Conservation (phyloP, 2,329 filamentous ascomycete genomes). For the Fusarium sororula region DNA sequence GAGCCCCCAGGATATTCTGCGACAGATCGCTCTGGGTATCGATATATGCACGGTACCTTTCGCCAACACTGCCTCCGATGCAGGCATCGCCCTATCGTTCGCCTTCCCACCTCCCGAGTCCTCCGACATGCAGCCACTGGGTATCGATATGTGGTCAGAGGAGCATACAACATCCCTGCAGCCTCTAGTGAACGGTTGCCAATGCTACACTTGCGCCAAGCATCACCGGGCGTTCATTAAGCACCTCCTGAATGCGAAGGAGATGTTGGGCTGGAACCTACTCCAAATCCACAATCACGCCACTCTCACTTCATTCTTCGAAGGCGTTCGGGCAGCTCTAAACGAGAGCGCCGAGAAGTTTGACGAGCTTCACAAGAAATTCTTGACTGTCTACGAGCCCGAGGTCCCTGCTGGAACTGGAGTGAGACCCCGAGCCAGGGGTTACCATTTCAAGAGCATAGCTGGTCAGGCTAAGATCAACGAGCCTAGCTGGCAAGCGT, state of each 20-base stretch:
- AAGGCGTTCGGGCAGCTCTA: conserved; percentile 72
- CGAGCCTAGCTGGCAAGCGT: conserved; percentile 70
- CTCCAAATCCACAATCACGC: conserved; percentile 92
- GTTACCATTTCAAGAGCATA: conserved; percentile 82
- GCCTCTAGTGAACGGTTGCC: conserved; percentile 71
- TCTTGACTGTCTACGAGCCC: conserved; percentile 68
- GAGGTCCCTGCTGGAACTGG: conserved; percentile 79
- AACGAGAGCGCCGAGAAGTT: conserved; percentile 66
- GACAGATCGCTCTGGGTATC: conserved; percentile 78
- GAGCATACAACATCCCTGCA: conserved; percentile 68
- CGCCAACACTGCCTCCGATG: conserved; percentile 77
- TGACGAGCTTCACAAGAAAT: conserved; percentile 56
- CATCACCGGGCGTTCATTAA: conserved; percentile 90
- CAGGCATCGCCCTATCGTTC: conserved; percentile 86
- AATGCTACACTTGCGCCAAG: conserved; percentile 82
- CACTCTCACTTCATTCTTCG: conserved; percentile 77
- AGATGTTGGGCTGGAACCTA: conserved; percentile 96
- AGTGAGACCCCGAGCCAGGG: conserved; percentile 79
- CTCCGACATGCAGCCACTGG: conserved; percentile 61
- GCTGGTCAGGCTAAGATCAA: conserved; percentile 74
- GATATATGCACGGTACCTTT: conserved; percentile 85
- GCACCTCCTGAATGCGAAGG: conserved; percentile 87
- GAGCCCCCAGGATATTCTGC: conserved; percentile 80
- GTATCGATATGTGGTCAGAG: conserved; percentile 79
- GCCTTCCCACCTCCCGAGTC: conserved; percentile 65